These are phyloP conservation scores for Kuraishia capsulata DNA, from an alignment of 805 yeast species.

Conservation along the genomic window DNA sequence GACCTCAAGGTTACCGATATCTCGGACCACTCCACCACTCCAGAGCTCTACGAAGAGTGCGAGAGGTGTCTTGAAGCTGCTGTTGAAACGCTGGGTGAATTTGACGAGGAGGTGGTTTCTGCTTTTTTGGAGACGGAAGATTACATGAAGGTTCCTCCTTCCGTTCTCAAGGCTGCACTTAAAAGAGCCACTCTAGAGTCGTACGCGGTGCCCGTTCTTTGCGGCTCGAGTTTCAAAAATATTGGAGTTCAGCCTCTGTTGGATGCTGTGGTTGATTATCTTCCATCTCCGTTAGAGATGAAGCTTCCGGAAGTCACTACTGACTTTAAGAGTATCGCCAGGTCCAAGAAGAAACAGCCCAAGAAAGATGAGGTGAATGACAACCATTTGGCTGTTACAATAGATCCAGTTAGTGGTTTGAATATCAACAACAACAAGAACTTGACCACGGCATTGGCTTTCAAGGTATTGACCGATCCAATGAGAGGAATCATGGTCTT, in stretches of 20 bases:
- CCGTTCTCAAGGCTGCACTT: conserved; percentile 48
- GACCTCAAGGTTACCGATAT: conserved; percentile 38
- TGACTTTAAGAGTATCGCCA: conserved; percentile 9
- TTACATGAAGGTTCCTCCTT: conserved; percentile 54
- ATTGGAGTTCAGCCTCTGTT: conserved; percentile 92
- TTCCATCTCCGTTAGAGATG: conserved; percentile 76
- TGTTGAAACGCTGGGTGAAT: conserved; percentile 76
- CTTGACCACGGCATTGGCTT: conserved; percentile 73
- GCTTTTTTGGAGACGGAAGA: conserved; percentile 70
- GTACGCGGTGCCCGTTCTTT: conserved; percentile 66
- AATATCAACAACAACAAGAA: conserved; percentile 48
- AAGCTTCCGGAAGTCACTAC: conserved; percentile 41
- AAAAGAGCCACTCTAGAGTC: conserved; percentile 51
- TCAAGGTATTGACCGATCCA: conserved; percentile 84
- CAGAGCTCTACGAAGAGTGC: conserved; percentile 38
- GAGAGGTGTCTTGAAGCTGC: conserved; percentile 58
- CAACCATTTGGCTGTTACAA: conserved; percentile 18
- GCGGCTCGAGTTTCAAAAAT: conserved; percentile 89
- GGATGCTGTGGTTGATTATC: conserved; percentile 68
- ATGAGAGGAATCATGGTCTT: conserved; percentile 77
- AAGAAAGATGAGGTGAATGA: conserved; percentile 8
- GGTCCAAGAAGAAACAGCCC: conserved; percentile 10
- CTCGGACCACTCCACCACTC: conserved; percentile 17
- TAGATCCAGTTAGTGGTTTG: conserved; percentile 36
- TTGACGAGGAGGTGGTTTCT: conserved; percentile 71